Base-by-base conservation (phyloP, 148 eudicot species). In the Rhododendron molle region DNA sequence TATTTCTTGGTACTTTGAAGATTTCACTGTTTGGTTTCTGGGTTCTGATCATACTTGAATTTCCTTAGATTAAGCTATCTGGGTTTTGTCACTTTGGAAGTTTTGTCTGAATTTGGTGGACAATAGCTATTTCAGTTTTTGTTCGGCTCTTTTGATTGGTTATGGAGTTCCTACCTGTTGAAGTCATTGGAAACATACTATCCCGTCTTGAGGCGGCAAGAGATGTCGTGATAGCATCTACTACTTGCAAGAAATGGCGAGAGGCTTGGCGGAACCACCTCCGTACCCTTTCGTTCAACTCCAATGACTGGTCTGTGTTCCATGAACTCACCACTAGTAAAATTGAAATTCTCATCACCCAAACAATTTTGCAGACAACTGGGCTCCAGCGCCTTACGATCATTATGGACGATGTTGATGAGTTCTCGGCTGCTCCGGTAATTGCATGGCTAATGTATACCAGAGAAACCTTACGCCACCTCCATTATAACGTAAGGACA, bases 391-490 rank as follows among this genome's bases (percentile, higher is more conserved):
- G 89, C 80, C 90, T 96, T 23, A 82, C 93, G 0, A 94, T 95
- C 80, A 83, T 91, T 2, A 92, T 95, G 96, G 97, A 96, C 85
- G 98, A 95, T 83, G 94, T 92, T 28, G 98, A 96, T 79, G 99
- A 95, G 84, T 95, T 95, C 85, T 92, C 96, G 12, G 98, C 97
- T 84, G 93, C 98, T 5, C 91, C 99, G 0, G 99, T 94, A n/a
- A 92, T 92, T 84, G 95, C 98, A 20, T 96, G 99, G 99, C 93
- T 95, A 43, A 93, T 95, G 95, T 93, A 95, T 81, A 93, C 98
- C 0, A 89, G 98, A 85, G 98, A 93, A 54, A 93, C 93, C 69
- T 80, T 96, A 60, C 93, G 93, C 79, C 90, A 88, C 62, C 87
- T 96, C 84, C 81, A 89, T 87, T 94, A 92, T 81, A 92, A 93